Evolutionary conservation across 768 basidiomycete genomes (phyloP), one percentile per base, ranked within the genome.

Genomic region (Lactifluus rugatus): DNA sequence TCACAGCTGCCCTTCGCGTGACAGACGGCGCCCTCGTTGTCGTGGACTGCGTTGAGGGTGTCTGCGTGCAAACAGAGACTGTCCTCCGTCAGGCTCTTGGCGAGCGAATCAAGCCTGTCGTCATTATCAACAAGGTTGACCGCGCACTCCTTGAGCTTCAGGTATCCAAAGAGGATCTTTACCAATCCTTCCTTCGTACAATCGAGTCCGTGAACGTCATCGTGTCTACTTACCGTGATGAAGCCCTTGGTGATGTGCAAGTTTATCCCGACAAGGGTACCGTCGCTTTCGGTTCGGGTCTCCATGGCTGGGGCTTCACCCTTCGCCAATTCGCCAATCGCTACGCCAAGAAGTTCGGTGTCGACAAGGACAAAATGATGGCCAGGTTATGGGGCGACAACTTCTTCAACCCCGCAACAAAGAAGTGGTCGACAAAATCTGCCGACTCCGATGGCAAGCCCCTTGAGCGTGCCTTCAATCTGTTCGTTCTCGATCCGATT

Each of bases 81-180:
- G 96, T 99, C 57, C 83, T 99, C 57, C 93, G 96, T 66, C 96
- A 99, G 71, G 90, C 96, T 55, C 82, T 99, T 45, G 83, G 85
- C 42, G 96, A 99, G 78, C 93, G 96, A 73, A 98, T 99, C 80
- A 98, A 96, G 78, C 96, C 96, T 65, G 96, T 99, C 69, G 85
- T 97, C 68, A 84, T 97, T 76, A 96, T 99, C 78, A 99, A 99
- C 85, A 99, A 99, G 80, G 93, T 99, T 69, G 96, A 99, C 76
- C 95, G 96, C 70, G 96, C 96, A 58, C 84, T 99, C 52, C 90
- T 99, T 68, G 96, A 99, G 75, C 85, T 99, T 48, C 96, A 99
- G 74, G 90, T 97, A 65, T 77, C 82, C 72, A 98, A 98, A 78
- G 96, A 99, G 73, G 85, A 87, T 63, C 87, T 99, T 58, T 99